These are phyloP conservation scores for Linnemannia schmuckeri DNA, from an alignment of 192 early-diverging fungal genomes.

Conservation along the genomic window DNA sequence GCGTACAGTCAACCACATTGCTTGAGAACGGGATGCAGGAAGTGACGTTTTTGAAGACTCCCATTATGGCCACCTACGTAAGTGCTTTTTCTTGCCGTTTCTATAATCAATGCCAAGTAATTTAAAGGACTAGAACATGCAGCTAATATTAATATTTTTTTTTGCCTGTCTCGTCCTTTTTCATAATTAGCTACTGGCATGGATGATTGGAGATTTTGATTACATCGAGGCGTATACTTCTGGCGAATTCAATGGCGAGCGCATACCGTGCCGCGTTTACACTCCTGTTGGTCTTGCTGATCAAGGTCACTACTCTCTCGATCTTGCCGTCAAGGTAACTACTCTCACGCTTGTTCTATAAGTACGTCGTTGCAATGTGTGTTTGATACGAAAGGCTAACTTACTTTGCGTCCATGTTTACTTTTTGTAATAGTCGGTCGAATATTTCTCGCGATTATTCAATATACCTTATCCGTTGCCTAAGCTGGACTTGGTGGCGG, in stretches of 20 bases:
- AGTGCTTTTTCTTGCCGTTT: conserved; percentile 1
- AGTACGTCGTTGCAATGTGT: too few species aligned
- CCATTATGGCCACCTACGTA: conserved; percentile 57
- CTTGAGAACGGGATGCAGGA: conserved; percentile 49
- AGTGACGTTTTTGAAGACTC: conserved; percentile 53
- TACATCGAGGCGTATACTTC: conserved; percentile 52
- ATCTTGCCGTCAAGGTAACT: conserved; percentile 43
- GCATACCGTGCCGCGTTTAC: conserved; percentile 59
- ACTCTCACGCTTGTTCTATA: conserved; percentile 47
- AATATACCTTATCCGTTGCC: conserved; percentile 65
- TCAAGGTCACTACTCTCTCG: conserved; percentile 53
- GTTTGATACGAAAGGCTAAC: too few species aligned
- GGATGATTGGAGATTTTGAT: conserved; percentile 66
- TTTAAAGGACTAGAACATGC: neutral
- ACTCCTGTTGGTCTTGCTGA: conserved; percentile 59
- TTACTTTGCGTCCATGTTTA: too few species aligned
- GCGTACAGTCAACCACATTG: conserved; percentile 35
- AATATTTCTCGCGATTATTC: conserved; percentile 52
- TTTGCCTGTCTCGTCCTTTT: neutral
- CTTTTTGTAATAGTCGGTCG: conserved; percentile 28
- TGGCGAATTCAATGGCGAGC: conserved; percentile 54
- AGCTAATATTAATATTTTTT: neutral
- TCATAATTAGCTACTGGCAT: conserved; percentile 70
- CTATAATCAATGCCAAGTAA: neutral
- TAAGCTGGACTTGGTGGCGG: conserved; percentile 71